Evolutionary conservation across 352 stramenopile species (phyloP), one percentile per base, ranked within the genome.

Genomic region (Phytophthora melonis): DNA sequence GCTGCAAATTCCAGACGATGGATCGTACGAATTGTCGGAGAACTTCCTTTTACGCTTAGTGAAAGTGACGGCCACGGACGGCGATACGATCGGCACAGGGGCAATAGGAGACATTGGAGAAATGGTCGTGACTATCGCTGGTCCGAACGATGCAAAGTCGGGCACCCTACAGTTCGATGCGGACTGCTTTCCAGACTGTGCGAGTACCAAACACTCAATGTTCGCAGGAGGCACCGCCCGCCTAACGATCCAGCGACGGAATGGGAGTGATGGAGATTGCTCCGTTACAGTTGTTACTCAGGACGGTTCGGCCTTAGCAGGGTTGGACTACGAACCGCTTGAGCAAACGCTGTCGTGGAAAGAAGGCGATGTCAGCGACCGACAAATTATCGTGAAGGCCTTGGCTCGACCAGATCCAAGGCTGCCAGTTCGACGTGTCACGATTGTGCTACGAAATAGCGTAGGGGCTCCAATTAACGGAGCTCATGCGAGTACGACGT

Each of bases 171-270:
- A 93, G 61, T 91, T 95, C 10, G 74, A 87, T 32, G 77, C 86
- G 0, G 74, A 87, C n/a, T 95, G 89, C 32, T 94, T 93, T 66
- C 81, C 86, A 3, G 79, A 68, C 23, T 95, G 89, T 34, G 57
- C 58, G 1, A 87, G 83, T 34, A 67, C 45, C 5, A 83, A 74
- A 53, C 93, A 93, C 63, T 64, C 66, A 0, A 55, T 88, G 10
- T 41, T 75, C 32, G 78, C 88, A 16, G 84, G 86, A 27, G 88
- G 87, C 5, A 32, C 89, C 1, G 81, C 83, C 7, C 73, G 72
- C 13, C 81, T 88, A 1, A 60, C 86, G 53, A 56, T 95, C 2
- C 82, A 93, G 63, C 82, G 89, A 9, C 84, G 72, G 19, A 80
- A 77, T 43, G 89, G 89, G 18, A 91, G 73, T 30, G 79, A 94